Evolutionary conservation across 768 basidiomycete genomes (phyloP), one percentile per base, ranked within the genome.

Genomic region (Suillus discolor): DNA sequence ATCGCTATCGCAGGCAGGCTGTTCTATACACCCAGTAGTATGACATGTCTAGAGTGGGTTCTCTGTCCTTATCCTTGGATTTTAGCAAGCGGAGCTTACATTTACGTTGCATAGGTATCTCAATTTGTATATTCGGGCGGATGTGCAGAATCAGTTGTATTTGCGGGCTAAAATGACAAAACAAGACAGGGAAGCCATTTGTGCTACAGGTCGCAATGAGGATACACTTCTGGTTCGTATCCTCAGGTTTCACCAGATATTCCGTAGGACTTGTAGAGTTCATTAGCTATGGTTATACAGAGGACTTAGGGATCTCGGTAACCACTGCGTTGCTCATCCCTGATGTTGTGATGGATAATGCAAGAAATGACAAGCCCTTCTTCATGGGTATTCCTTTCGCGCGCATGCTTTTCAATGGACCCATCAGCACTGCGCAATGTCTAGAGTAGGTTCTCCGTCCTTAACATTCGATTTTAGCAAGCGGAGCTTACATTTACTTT

Each of bases 201-300:
- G 61, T 12, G 62, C 34, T 20, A 62, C 45, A 18, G 34, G 42
- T 1, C 53, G 64, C 49, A 53, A 42, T 23, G 41, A 45, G 9
- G 53, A 54, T 2, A 45, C 39, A 2, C 57, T 54, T 8, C 45
- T 61, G 0, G 69, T 60, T 15, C 4, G 39, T 15, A 49, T 49
- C 13, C 51, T 53, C 25, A 28, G 13, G 60, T 61, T 4, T 39
- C 57, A 18, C n/a, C 5, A 9, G 31, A 36, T 47, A 65, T 5
- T 65, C 66, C 11, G 61, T 70, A 20, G 69, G 68, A 8, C 54
- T 69, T 0, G 6, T 70, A 11, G 68, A 70, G 34, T 70, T 70
- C 44, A 62, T 71, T 51, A 66, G 65, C 39, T 66, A 64, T 42
- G 68, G 67, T 51, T 66, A 64, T 53, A 64, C 61, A 6, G 66